Percentiles rank a stretch among this genome's conserved stretches.
These are phyloP conservation scores for Penicillium sp. DNA, from an alignment of 2,329 filamentous ascomycete species.

Conservation along the genomic window DNA sequence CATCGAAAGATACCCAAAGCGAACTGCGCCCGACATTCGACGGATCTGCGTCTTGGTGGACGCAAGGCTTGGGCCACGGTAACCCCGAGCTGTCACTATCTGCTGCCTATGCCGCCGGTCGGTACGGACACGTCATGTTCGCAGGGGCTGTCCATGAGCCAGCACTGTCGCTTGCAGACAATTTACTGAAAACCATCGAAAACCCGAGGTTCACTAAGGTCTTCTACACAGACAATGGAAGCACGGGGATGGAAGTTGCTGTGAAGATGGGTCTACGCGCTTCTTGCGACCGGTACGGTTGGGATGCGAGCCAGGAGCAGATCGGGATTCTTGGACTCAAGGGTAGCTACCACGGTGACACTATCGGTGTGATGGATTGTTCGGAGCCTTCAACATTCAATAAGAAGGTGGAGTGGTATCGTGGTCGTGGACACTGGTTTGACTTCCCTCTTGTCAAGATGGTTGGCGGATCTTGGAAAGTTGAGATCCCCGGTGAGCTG, in stretches of 20 bases:
- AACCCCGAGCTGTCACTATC: constrained; percentile 70
- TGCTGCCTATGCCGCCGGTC: constrained; percentile 76
- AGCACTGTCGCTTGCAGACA: constrained; percentile 67
- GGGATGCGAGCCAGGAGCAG: constrained; percentile 56
- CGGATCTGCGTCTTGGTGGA: constrained; percentile 89
- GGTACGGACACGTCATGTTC: constrained; percentile 89
- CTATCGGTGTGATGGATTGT: constrained; percentile 84
- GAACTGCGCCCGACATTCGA: constrained; percentile 70
- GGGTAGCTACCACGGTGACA: constrained; percentile 84
- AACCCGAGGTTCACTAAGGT: constrained; percentile 69
- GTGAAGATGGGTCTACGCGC: constrained; percentile 81
- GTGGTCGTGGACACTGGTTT: constrained; percentile 76
- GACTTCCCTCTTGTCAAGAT: constrained; percentile 73
- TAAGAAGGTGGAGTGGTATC: constrained; percentile 83
- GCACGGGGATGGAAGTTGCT: constrained; percentile 79
- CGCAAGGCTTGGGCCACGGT: constrained; percentile 79
- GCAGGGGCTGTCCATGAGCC: constrained; percentile 77
- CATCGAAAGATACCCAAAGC: constrained; percentile 17
- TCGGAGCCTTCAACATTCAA: constrained; percentile 76
- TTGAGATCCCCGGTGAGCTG: constrained; percentile 57
- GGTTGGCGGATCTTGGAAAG: constrained; percentile 63
- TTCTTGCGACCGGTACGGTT: constrained; percentile 64
- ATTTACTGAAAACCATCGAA: constrained; percentile 57
- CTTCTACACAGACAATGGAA: constrained; percentile 83
- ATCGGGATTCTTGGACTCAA: constrained; percentile 72